phyloP scores from a whole-genome alignment of 2,329 filamentous ascomycete species.

The Diaporthe vexans region DNA sequence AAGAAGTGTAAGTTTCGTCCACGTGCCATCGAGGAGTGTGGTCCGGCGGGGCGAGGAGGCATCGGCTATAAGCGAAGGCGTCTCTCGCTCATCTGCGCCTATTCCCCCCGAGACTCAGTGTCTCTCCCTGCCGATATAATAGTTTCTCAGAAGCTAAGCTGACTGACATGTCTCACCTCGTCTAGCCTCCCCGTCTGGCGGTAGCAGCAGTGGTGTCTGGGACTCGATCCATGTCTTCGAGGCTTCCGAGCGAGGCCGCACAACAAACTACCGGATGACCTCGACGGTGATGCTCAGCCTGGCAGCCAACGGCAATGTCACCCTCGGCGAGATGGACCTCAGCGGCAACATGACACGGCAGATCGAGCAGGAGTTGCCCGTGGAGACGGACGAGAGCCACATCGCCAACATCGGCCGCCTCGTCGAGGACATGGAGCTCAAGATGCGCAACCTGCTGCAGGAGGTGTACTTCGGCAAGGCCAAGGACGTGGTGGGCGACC shows the following conservation, averaged over 20 bases:
- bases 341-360: conserved; percentile 98
- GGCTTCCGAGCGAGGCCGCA: conserved; percentile 90
- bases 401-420: conserved; percentile 94
- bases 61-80: conserved; percentile 27
- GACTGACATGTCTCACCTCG: conserved; percentile 19
- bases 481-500: conserved; percentile 96
- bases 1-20: conserved; percentile 81
- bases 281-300: conserved; percentile 96
- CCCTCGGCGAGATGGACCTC: conserved; percentile 88
- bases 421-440: conserved; percentile 99
- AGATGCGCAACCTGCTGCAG: conserved; percentile 98
- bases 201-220: conserved; percentile 84
- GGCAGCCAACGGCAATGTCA: conserved; percentile 65
- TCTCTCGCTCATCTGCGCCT: conserved; percentile 27
- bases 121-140: conserved; percentile 27
- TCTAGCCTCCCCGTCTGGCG: conserved; percentile 73
- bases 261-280: conserved; percentile 96
- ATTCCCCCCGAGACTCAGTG: background rate
- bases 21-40: background rate
- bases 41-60: background rate
- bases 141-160: background rate
- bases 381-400: conserved; percentile 92
- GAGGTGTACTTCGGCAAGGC: conserved; percentile 99
- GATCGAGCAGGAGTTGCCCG: conserved; percentile 90
- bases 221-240: conserved; percentile 99